These are phyloP conservation scores for Fagus crenata DNA, from an alignment of 306 rosid species.

Conservation along the genomic window DNA sequence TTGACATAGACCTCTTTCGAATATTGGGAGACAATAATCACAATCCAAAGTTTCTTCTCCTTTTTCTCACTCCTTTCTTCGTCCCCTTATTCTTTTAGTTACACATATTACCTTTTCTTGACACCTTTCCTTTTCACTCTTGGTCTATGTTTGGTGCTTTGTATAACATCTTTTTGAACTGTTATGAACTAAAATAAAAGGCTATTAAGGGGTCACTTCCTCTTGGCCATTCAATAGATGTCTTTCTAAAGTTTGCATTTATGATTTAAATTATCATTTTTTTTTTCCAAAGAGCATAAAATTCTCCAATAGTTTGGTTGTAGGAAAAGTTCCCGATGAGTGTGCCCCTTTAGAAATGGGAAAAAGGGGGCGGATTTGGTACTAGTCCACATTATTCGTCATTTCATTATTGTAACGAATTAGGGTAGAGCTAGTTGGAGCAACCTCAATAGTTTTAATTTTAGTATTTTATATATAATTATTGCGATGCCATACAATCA, in stretches of 20 bases:
- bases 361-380: background rate
- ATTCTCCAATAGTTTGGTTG: no score
- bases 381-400: background rate
- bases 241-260: background rate
- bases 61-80: slow-evolving; percentile 41
- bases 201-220: slow-evolving; percentile 4
- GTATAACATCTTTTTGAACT: slow-evolving; percentile 25
- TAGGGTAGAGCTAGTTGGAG: background rate
- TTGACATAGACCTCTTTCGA: slow-evolving; percentile 73
- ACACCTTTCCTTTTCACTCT: slow-evolving; percentile 55
- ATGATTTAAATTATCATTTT: background rate
- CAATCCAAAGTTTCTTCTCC: slow-evolving; percentile 55
- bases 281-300: background rate
- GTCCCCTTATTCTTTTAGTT: slow-evolving; percentile 44
- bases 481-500: background rate
- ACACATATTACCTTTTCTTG: slow-evolving; percentile 49
- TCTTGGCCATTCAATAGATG: slow-evolving; percentile 1
- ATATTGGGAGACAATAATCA: slow-evolving; percentile 77
- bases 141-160: slow-evolving; percentile 36
- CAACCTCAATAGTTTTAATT: background rate
- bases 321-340: no score
- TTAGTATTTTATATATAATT: slow-evolving; percentile 9
- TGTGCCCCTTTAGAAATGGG: background rate
- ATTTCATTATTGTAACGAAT: slow-evolving; percentile 14
- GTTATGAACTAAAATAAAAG: slow-evolving; percentile 8